A percentile compares a stretch with the other conserved stretches of the same genome.
Conservation (phyloP, 331 rosid species). For the Quercus lobata region DNA sequence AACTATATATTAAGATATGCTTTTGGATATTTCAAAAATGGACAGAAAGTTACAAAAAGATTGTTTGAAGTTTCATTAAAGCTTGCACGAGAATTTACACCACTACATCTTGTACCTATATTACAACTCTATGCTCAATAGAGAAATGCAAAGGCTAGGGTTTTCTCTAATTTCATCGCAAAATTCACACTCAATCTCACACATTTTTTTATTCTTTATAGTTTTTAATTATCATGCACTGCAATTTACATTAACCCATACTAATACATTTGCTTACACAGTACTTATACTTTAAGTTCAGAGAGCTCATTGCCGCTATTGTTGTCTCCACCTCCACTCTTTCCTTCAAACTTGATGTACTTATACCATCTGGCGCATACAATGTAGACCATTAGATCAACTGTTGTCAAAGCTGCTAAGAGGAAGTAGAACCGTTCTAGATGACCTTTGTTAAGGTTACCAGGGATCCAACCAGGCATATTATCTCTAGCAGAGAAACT, state of each 20-base stretch:
- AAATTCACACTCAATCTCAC: too few relatives aligned
- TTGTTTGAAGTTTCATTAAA: too few relatives aligned
- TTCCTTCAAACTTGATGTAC: slow-evolving; percentile 55
- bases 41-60: too few relatives aligned
- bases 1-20: too few relatives aligned
- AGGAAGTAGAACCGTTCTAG: slow-evolving; percentile 68
- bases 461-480: slow-evolving; percentile 80
- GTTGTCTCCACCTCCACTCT: slow-evolving; percentile 16
- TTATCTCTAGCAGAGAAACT: slow-evolving; percentile 46
- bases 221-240: not conserved
- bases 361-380: slow-evolving; percentile 69
- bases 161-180: too few relatives aligned
- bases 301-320: not conserved
- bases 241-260: not conserved
- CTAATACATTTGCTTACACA: not conserved
- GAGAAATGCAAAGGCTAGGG: too few relatives aligned
- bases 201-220: too few relatives aligned
- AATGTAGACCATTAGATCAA: slow-evolving; percentile 45
- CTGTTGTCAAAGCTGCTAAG: slow-evolving; percentile 60
- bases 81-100: too few relatives aligned
- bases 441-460: slow-evolving; percentile 67
- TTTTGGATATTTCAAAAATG: too few relatives aligned
- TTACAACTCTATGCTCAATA: too few relatives aligned
- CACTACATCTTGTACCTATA: too few relatives aligned
- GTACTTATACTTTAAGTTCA: slow-evolving; percentile 2